Conservation (phyloP, 345 rosid genomes). For the Mercurialis annua region DNA sequence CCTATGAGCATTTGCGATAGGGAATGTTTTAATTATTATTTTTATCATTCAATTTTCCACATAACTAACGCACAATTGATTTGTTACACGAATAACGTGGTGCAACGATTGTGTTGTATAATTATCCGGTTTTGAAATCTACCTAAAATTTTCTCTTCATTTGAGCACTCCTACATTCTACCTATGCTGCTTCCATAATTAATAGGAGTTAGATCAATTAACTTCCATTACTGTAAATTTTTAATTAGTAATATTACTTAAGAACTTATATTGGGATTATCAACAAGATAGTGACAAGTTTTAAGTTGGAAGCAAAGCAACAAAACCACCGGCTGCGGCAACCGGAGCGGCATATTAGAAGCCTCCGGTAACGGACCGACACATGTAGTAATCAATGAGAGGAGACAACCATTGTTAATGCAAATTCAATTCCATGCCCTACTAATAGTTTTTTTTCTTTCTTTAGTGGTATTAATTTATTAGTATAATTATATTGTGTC, state of each 20-base stretch:
- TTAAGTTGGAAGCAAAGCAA: constrained; percentile 1
- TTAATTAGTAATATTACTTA: neutral
- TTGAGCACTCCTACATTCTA: too few relatives aligned
- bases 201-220: too few relatives aligned
- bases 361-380: constrained; percentile 7
- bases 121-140: too few relatives aligned
- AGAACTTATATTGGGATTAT: neutral
- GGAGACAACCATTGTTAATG: neutral
- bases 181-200: too few relatives aligned
- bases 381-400: constrained; percentile 26
- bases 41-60: too few relatives aligned
- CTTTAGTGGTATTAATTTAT: neutral
- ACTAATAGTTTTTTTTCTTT: neutral
- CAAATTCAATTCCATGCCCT: neutral
- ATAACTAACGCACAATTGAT: too few relatives aligned
- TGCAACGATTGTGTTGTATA: too few relatives aligned
- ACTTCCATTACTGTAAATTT: neutral
- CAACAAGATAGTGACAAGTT: neutral
- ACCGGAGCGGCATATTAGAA: constrained; percentile 17
- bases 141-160: too few relatives aligned
- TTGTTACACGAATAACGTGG: too few relatives aligned
- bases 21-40: too few relatives aligned
- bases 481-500: neutral
- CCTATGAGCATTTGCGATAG: too few relatives aligned
- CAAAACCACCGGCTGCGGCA: constrained; percentile 21